Base-by-base conservation (phyloP, 345 rosid genomes). In the Boechera stricta region DNA sequence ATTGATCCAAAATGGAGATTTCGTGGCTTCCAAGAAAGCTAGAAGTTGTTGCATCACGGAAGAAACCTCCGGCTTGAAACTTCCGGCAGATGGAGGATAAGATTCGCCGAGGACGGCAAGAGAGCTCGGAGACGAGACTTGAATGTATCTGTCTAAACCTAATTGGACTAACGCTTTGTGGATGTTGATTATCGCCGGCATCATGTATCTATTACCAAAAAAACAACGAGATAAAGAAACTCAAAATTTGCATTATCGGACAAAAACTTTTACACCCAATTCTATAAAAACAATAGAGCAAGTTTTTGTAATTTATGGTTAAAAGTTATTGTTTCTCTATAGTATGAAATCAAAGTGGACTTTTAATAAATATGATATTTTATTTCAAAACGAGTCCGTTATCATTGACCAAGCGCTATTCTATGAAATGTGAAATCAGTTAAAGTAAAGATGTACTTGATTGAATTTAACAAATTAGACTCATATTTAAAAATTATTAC, bases 1-100 rank as follows among this genome's bases (percentile, higher is more conserved):
- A 81, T 95, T 95, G 79, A 95, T 92, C 97, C 97, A 91, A 80
- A 91, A 95, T 1, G 99, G 99, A 0, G 94, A 67, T 24, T 74
- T 85, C 10, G 91, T 87, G 45, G 38, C 70, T 16, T 89, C 78
- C 78, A 92, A 71, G 76, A 95, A 92, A 35, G 79, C 84, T 58
- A 95, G 76, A 60, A 80, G 77, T 35, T 91, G 91, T 41, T 80
- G 80, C 92, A 92, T 90, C 18, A 86, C 84, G 33, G 73, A 76
- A 15, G 84, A 42, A 4, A 88, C 82, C 71, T 86, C 94, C 7
- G 60, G 42, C 55, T 88, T 89, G 86, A 95, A 95, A 73, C 72
- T 82, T 4, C 96, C 99, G 0, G 98, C 90, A 0, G 99, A 95
- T 15, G 99, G 97, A 13, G 99, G 99, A 79, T 79, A 95, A 3